A percentile compares a stretch with the other conserved stretches of the same genome.
Conservation (phyloP, 306 rosid genomes). For the Trichosanthes truncata region DNA sequence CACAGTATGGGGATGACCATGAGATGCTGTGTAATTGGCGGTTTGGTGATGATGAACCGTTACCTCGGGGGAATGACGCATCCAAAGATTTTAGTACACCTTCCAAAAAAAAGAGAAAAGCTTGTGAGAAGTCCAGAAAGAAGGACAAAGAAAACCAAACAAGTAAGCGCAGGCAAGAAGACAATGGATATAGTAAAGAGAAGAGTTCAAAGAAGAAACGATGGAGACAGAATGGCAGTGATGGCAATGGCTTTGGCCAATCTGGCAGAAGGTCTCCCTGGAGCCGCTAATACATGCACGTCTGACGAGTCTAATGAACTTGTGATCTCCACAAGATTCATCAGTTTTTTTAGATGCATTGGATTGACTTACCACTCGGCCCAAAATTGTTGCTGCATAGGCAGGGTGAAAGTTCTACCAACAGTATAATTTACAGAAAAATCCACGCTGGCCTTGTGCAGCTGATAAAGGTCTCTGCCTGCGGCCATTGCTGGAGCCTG, state of each 20-base stretch:
- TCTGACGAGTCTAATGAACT: neutral
- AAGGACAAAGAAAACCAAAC: slow-evolving; percentile 31
- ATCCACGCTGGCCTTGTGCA: neutral
- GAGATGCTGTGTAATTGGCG: slow-evolving; percentile 76
- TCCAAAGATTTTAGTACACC: slow-evolving; percentile 19
- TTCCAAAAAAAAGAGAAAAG: slow-evolving; percentile 51
- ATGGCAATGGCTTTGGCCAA: slow-evolving; percentile 16
- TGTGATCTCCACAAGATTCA: neutral
- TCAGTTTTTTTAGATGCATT: neutral
- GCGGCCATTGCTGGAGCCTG: neutral
- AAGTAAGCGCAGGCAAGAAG: slow-evolving; percentile 17
- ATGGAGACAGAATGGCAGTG: slow-evolving; percentile 18
- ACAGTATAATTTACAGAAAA: neutral
- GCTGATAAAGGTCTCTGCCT: neutral
- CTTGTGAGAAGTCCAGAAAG: slow-evolving; percentile 39
- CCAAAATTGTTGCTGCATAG: neutral
- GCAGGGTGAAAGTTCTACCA: neutral
- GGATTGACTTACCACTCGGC: neutral
- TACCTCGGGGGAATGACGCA: slow-evolving; percentile 42
- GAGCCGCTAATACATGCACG: slow-evolving; percentile 1
- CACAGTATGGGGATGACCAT: slow-evolving; percentile 24
- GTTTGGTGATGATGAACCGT: slow-evolving; percentile 49
- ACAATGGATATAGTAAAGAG: slow-evolving; percentile 34
- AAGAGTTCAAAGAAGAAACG: slow-evolving; percentile 25
- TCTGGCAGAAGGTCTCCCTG: slow-evolving; percentile 16